Base-by-base conservation (phyloP, 75 land plant genomes). In the Pinus albicaulis region DNA sequence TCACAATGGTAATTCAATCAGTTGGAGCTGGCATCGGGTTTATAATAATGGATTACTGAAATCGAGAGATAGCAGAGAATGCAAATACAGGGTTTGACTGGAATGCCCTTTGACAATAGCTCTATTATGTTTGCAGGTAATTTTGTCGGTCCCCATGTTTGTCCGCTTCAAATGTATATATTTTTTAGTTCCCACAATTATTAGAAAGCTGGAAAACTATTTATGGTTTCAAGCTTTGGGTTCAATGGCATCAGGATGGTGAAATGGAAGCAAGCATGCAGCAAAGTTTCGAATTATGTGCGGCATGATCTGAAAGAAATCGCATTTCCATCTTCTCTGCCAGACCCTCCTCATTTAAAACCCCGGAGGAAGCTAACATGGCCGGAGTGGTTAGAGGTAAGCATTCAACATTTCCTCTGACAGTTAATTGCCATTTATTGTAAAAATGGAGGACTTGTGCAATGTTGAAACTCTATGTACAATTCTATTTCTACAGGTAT, bases 261-360 rank as follows among this genome's bases (percentile, higher is more conserved):
- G 87, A 89, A 81, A 83, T 36, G 83, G 76, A 89, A 75, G 72
- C 75, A 81, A 3, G 84, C 85, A 10, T 89, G 85, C 77, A 81
- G 86, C 72, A 93, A 92, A 63, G 5, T 92, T 16, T 81, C 72
- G 59, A 83, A 88, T 75, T 96, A 96, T 79, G 81, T 91, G 31
- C 90, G 94, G 4, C 80, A 89, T 72, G 99, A 96, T 80, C 84
- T 96, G 44, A 91, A 89, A 64, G 99, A 96, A 79, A 96, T 96
- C 57, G 99, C 94, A 5, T 93, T 91, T 71, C 97, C 97, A 20
- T 93, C 97, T 1, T 91, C 99, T 16, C 75, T 96, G 73, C 97
- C 94, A 5, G 91, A 96, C 64, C 99, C 99, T 52, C 99, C 97
- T 24, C 75, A 83, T 64, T 56, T 79, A 22, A 79, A 82, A 60